Conservation (phyloP, 2,329 filamentous ascomycete genomes). For the Leptographium lundbergii region DNA sequence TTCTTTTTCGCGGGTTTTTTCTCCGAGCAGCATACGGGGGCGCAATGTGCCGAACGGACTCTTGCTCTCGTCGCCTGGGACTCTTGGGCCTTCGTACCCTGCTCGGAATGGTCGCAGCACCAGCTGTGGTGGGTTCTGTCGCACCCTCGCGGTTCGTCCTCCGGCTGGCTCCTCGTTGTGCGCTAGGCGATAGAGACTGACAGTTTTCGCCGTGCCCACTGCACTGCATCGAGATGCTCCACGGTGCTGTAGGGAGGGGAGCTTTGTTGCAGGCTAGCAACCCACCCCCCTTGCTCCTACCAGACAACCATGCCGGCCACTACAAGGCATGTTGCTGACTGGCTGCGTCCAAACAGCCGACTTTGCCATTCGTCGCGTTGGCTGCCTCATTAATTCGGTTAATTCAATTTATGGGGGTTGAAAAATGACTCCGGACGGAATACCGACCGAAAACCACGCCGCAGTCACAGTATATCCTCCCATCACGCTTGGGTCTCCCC, state of each 20-base stretch:
- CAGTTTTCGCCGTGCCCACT: background rate
- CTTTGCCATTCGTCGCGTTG: background rate
- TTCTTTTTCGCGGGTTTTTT: too few species aligned
- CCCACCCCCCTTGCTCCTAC: background rate
- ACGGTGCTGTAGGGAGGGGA: background rate
- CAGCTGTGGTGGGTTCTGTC: slow-evolving; percentile 3
- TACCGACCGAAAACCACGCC: background rate
- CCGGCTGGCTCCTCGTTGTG: slow-evolving; percentile 7
- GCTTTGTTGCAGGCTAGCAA: background rate
- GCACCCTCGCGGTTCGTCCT: slow-evolving; percentile 6
- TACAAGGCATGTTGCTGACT: background rate
- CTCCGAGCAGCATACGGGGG: too few species aligned
- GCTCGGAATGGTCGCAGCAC: slow-evolving; percentile 2
- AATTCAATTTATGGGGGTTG: background rate
- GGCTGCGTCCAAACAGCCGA: background rate
- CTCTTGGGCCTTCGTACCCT: background rate
- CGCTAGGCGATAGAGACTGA: slow-evolving; percentile 1
- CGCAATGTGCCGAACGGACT: too few species aligned
- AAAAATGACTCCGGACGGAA: background rate
- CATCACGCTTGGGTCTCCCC: background rate
- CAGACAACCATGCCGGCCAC: background rate
- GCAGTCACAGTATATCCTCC: background rate
- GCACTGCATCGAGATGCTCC: background rate
- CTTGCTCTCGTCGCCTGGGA: too few species aligned
- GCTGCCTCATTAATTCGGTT: background rate